Base-by-base conservation (phyloP, 2,329 filamentous ascomycete genomes). In the Elsinoe ampelina region DNA sequence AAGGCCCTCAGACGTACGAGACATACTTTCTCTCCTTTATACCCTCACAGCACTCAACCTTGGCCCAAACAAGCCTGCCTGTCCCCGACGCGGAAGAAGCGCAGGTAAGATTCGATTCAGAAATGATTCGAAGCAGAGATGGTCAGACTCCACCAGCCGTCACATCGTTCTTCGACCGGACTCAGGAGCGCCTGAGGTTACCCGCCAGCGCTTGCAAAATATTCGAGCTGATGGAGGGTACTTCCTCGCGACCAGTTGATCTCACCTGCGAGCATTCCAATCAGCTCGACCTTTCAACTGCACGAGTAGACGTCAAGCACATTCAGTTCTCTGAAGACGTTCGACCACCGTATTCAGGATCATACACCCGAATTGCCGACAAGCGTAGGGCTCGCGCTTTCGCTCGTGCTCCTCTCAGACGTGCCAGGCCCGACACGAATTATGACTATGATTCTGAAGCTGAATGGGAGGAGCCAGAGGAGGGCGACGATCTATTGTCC, bases 401-500 rank as follows among this genome's bases (percentile, higher is more conserved):
- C 1, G 77, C 79, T 30, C 80, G 65, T 72, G 81, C 67, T 75
- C 87, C 59, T 63, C 76, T 64, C 68, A 74, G 62, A 69, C 78
- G 76, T 59, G 71, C 75, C n/a, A 72, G 89, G 58, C 77, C 70
- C 2, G 80, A 84, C 4, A 77, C 87, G 3, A 78, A 89, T 63
- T 95, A 95, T 67, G 87, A 90, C 61, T 90, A 92, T 66, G 88
- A 93, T 65, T 92, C 87, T 2, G 88, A 95, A 68, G 87, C 58
- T 68, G 89, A 93, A 80, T 95, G 88, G 88, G 77, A 85, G 65
- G 85, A 90, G 66, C 84, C 86, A 34, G 73, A 90, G 79, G 75
- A 91, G 58, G 81, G 81, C 35, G 85, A 86, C 63, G 83, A 87
- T 58, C 70, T 86, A 2, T 73, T 79, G 50, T 81, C 80, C 2